phyloP scores from a whole-genome alignment of 345 rosid genomes.

The Physaria fendleri region DNA sequence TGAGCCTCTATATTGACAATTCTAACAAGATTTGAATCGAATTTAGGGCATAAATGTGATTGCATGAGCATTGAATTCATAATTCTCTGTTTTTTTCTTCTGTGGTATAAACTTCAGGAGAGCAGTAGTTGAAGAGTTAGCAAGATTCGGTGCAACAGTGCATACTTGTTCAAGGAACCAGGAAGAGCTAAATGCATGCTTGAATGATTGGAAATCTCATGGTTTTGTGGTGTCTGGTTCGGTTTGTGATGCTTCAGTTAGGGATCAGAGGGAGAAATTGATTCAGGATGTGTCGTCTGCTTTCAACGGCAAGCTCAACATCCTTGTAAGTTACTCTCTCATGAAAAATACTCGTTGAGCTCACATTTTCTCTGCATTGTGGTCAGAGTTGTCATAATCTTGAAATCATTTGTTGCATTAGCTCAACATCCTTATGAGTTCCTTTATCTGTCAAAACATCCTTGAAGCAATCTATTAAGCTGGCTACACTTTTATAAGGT shows the following conservation, averaged over 20 bases:
- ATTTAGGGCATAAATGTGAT: neutral
- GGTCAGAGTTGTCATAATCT: neutral
- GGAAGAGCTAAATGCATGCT: constrained; percentile 48
- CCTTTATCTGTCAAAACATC: neutral
- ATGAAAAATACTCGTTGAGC: neutral
- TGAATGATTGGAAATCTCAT: constrained; percentile 48
- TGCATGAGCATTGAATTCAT: neutral
- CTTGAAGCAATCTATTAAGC: neutral
- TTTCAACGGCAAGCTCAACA: constrained; percentile 54
- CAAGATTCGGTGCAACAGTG: constrained; percentile 59
- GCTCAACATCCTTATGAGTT: constrained; percentile 48
- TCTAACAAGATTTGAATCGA: neutral
- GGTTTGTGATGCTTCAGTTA: constrained; percentile 56
- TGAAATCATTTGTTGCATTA: neutral
- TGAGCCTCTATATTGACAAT: neutral
- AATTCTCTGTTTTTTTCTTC: neutral
- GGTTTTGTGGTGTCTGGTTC: constrained; percentile 67
- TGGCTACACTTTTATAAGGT: neutral
- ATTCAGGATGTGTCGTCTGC: constrained; percentile 44
- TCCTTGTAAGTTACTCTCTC: constrained; percentile 43
- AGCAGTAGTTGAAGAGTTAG: constrained; percentile 69
- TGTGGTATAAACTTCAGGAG: constrained; percentile 37
- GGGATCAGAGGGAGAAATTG: constrained; percentile 47
- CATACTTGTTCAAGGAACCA: constrained; percentile 79
- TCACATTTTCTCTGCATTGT: neutral